Conservation (phyloP, 192 early-diverging fungal genomes). For the Coemansia sp. region DNA sequence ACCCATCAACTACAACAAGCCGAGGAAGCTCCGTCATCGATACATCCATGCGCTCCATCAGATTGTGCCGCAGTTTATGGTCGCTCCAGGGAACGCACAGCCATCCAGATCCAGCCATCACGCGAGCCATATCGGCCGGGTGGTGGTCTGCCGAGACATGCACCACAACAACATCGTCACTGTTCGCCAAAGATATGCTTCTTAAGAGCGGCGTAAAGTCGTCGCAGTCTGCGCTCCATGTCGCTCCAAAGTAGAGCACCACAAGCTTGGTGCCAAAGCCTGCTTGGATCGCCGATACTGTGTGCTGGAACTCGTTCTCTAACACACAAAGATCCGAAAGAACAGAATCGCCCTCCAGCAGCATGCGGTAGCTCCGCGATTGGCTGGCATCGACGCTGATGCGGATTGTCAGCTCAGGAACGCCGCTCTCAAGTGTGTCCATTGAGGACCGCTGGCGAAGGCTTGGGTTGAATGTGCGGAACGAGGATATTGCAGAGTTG, state of each 20-base stretch:
- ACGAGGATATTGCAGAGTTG: constrained; percentile 35
- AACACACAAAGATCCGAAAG: constrained; percentile 36
- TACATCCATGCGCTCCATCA: constrained; percentile 39
- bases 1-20: constrained; percentile 41
- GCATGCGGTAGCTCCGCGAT: constrained; percentile 44
- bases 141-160: constrained; percentile 47
- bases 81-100: constrained; percentile 48
- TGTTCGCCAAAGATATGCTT: constrained; percentile 29
- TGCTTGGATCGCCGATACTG: constrained; percentile 25
- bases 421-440: constrained; percentile 12
- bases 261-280: constrained; percentile 33
- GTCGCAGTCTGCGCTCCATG: constrained; percentile 54
- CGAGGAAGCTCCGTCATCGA: constrained; percentile 32
- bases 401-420: constrained; percentile 42
- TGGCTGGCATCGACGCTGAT: constrained; percentile 52
- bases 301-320: constrained; percentile 45
- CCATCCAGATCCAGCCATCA: constrained; percentile 46
- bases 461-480: constrained; percentile 4
- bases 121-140: constrained; percentile 46
- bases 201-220: constrained; percentile 42
- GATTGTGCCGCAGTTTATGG: constrained; percentile 30
- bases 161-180: constrained; percentile 36
- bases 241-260: constrained; percentile 46
- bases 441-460: constrained; percentile 8
- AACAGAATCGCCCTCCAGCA: constrained; percentile 41